Evolutionary conservation across 257 asterid genomes (phyloP).

Genomic region (Voacanga thouarsii): DNA sequence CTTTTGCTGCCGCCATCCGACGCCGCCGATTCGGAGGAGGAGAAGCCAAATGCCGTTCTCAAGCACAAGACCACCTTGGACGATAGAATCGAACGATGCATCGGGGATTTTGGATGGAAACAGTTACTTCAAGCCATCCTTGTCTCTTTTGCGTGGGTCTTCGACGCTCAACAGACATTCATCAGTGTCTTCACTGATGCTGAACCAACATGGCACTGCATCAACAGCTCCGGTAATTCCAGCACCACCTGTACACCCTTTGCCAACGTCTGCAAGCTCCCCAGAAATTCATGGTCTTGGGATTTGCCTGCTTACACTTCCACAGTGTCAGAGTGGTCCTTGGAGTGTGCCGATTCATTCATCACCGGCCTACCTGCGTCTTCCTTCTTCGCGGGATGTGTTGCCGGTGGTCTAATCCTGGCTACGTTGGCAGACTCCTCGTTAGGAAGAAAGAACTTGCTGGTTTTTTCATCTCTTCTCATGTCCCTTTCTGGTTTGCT

Average conservation of each 20-base stretch:
- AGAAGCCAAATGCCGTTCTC: neutral
- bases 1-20: neutral
- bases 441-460: constrained; percentile 60
- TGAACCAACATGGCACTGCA: constrained; percentile 51
- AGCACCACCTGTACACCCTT: neutral
- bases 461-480: constrained; percentile 32
- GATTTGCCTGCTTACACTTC: constrained; percentile 41
- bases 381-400: constrained; percentile 52
- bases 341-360: constrained; percentile 55
- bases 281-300: constrained; percentile 46
- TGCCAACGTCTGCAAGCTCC: constrained; percentile 26
- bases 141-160: constrained; percentile 58
- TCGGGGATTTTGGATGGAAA: constrained; percentile 61
- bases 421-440: constrained; percentile 63
- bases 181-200: constrained; percentile 61
- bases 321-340: constrained; percentile 64
- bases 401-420: constrained; percentile 56
- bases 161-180: constrained; percentile 72
- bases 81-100: constrained; percentile 55
- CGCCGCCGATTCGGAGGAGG: neutral
- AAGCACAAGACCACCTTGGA: constrained; percentile 33
- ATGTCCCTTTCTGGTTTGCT: constrained; percentile 54
- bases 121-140: constrained; percentile 48
- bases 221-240: neutral
- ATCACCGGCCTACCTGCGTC: constrained; percentile 62